Evolutionary conservation across 73 alveolate species (phyloP).

Genomic region (Tetrahymena thermophila): DNA sequence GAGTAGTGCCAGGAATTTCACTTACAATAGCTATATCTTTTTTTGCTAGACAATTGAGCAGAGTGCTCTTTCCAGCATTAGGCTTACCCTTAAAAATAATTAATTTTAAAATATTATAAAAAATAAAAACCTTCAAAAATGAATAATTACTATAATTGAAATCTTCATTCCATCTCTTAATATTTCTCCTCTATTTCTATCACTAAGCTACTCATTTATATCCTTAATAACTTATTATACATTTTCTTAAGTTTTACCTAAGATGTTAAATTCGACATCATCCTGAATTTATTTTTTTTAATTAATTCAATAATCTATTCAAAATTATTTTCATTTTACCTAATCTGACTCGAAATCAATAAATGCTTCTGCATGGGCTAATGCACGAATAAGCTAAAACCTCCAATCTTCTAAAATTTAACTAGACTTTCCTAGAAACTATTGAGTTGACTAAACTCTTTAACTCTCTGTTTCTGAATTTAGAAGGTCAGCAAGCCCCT

Average conservation of each 20-base stretch:
- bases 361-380: constrained; percentile 55
- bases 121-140: background rate
- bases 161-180: constrained; percentile 43
- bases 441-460: constrained; percentile 11
- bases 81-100: constrained; percentile 23
- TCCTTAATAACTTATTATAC: constrained; percentile 1
- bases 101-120: background rate
- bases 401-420: constrained; percentile 13
- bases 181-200: constrained; percentile 5
- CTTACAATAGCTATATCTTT: constrained; percentile 27
- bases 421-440: constrained; percentile 26
- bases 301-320: background rate
- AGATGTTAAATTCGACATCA: background rate
- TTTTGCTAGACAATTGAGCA: constrained; percentile 26
- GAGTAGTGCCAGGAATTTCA: constrained; percentile 48
- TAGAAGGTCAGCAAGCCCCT: constrained; percentile 34
- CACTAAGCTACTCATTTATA: constrained; percentile 7
- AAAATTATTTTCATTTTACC: background rate
- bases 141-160: background rate
- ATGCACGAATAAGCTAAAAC: constrained; percentile 8
- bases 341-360: constrained; percentile 52
- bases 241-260: background rate
- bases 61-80: constrained; percentile 48
- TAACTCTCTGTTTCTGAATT: constrained; percentile 37
- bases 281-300: background rate